Evolutionary conservation across 2,329 filamentous ascomycete genomes (phyloP).

Genomic region (Stachybotrys echinatus): DNA sequence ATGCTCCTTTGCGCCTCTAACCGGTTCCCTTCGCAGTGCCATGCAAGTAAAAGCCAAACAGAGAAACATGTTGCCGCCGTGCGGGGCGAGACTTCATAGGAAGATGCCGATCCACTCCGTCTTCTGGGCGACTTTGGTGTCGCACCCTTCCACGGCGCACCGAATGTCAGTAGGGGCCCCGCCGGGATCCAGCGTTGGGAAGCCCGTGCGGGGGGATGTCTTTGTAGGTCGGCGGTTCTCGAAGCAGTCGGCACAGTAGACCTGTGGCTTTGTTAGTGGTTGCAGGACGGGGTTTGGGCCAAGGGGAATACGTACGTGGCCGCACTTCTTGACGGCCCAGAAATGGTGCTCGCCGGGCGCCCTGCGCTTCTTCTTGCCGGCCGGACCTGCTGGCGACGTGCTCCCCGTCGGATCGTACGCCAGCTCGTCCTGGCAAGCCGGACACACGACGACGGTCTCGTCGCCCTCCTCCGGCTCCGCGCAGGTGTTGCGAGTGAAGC

Average conservation of each 20-base stretch:
- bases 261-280: slow-evolving; percentile 30
- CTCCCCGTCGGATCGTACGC: slow-evolving; percentile 58
- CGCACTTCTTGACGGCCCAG: slow-evolving; percentile 86
- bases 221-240: slow-evolving; percentile 45
- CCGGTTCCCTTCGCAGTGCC: too few relatives aligned
- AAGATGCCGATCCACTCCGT: slow-evolving; percentile 58
- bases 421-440: slow-evolving; percentile 80
- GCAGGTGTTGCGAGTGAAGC: slow-evolving; percentile 71
- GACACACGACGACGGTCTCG: slow-evolving; percentile 72
- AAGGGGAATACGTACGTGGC: slow-evolving; percentile 61
- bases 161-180: slow-evolving; percentile 24
- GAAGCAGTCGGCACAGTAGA: slow-evolving; percentile 59
- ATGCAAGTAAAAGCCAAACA: not conserved
- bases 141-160: slow-evolving; percentile 54
- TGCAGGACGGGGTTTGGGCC: too few relatives aligned
- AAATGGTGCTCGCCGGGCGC: slow-evolving; percentile 71
- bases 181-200: slow-evolving; percentile 30
- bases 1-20: too few relatives aligned
- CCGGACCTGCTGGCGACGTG: slow-evolving; percentile 11
- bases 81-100: slow-evolving; percentile 29
- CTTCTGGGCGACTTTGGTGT: slow-evolving; percentile 47
- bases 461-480: slow-evolving; percentile 39
- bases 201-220: slow-evolving; percentile 22
- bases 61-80: not conserved
- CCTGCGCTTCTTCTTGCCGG: slow-evolving; percentile 35